Base-by-base conservation (phyloP, 441 rosid genomes). In the Sinapis alba region DNA sequence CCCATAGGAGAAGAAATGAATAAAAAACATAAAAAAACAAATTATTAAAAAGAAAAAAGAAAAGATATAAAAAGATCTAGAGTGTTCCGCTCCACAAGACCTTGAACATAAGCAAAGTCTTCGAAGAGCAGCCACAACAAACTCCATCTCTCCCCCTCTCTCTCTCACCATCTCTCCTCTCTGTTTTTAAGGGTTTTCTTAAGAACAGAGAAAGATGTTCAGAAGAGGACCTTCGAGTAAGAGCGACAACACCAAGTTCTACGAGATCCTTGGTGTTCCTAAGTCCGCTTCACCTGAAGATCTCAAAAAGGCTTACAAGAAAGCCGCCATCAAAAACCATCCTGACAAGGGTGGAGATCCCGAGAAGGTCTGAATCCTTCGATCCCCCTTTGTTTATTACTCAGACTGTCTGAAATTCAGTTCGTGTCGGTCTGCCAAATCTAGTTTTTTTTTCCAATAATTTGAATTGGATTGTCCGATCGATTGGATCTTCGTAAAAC, bases 261-360 rank as follows among this genome's bases (percentile, higher is more conserved):
- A 91, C 71, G 97, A 91, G 78, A 81, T 91, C 68, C 60, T 89
- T 26, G 97, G 94, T 0, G 93, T 91, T 13, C 82, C 95, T 0
- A 85, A 88, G 78, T 82, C 75, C 66, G 93, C 89, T 1, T 28
- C 87, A 0, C 93, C 71, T 2, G 97, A 91, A 11, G 93, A 91
- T 78, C 85, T 91, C 78, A 91, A 88, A 82, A 91, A 88, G 68
- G 97, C 97, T 36, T 89, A 87, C 50, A 86, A 80, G 76, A 89
- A 86, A 32, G 95, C 97, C 30, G 95, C 97, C 16, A 86, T 91
- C 64, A 89, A 89, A 78, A 89, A 91, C 54, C 97, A 91, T 73
- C 97, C 97, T 12, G 95, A 91, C 50, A 91, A 89, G 78, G 95
- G 97, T 23, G 97, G 97, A 64, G 95, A 91, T 84, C 93, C 97